Conservation (phyloP, 805 yeast genomes). For the Myxozyma kluyveri region DNA sequence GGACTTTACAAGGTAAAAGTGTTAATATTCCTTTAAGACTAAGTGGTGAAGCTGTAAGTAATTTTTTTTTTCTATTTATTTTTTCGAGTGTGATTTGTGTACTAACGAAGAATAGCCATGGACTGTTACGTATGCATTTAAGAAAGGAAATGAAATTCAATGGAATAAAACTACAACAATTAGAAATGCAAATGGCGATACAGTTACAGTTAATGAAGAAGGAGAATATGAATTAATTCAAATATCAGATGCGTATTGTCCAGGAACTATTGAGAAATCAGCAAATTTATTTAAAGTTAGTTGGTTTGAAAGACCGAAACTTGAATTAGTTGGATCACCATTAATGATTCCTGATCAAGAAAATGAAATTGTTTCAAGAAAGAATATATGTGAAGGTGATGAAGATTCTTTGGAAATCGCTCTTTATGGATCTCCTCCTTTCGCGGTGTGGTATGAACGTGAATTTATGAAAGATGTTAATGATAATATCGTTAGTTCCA, state of each 20-base stretch:
- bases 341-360: conserved; percentile 32
- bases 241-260: conserved; percentile 53
- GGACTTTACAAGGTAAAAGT: conserved; percentile 52
- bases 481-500: background rate
- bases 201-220: conserved; percentile 42
- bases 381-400: conserved; percentile 49
- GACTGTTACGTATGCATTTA: conserved; percentile 35
- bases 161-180: conserved; percentile 1
- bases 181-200: conserved; percentile 31
- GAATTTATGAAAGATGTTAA: conserved; percentile 35
- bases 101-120: conserved; percentile 49
- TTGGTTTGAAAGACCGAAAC: conserved; percentile 49
- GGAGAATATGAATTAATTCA: conserved; percentile 50
- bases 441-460: conserved; percentile 18
- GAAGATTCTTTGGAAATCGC: conserved; percentile 51
- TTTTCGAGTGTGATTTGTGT: too few relatives aligned
- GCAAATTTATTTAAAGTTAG: conserved; percentile 41
- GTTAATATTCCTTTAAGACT: conserved; percentile 59
- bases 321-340: conserved; percentile 41
- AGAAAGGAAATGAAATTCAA: conserved; percentile 1
- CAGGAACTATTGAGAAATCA: conserved; percentile 45
- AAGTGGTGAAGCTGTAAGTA: conserved; percentile 48
- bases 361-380: conserved; percentile 35
- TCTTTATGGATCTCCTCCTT: conserved; percentile 42
- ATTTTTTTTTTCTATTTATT: background rate